Evolutionary conservation across 2,329 filamentous ascomycete genomes (phyloP).

Genomic region (Ophiocordyceps sinensis): DNA sequence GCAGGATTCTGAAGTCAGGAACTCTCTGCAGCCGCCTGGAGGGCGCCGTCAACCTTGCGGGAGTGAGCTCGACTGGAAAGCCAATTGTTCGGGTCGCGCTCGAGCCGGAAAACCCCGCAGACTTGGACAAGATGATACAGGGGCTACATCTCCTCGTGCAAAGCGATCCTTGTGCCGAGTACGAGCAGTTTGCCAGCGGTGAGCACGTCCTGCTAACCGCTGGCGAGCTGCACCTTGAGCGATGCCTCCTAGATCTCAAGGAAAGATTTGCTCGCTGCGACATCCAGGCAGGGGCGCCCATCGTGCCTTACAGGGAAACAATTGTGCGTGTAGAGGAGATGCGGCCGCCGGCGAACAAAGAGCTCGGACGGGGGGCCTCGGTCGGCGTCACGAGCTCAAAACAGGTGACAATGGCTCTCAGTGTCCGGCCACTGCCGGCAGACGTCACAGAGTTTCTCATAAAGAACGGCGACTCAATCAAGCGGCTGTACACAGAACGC

Average conservation of each 20-base stretch:
- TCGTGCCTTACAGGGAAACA: slow-evolving; percentile 90
- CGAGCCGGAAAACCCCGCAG: slow-evolving; percentile 81
- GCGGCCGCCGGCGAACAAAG: slow-evolving; percentile 73
- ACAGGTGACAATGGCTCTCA: slow-evolving; percentile 63
- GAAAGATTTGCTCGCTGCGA: slow-evolving; percentile 91
- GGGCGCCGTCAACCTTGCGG: slow-evolving; percentile 80
- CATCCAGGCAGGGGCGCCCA: slow-evolving; percentile 84
- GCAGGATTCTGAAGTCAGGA: slow-evolving; percentile 87
- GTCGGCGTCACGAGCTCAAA: slow-evolving; percentile 68
- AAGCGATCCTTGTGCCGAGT: slow-evolving; percentile 89
- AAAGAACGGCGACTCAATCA: slow-evolving; percentile 68
- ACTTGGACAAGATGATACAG: slow-evolving; percentile 88
- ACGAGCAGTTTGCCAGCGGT: slow-evolving; percentile 82
- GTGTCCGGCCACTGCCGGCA: slow-evolving; percentile 63
- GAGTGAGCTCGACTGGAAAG: slow-evolving; percentile 62
- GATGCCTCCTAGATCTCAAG: slow-evolving; percentile 82
- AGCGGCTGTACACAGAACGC: slow-evolving; percentile 60
- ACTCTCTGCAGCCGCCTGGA: slow-evolving; percentile 81
- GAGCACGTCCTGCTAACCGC: slow-evolving; percentile 93
- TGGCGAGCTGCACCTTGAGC: slow-evolving; percentile 84
- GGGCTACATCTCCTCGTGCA: slow-evolving; percentile 80
- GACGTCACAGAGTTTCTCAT: slow-evolving; percentile 73
- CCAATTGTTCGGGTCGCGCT: slow-evolving; percentile 92
- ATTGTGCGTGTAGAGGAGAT: slow-evolving; percentile 83
- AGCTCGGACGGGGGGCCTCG: slow-evolving; percentile 71